These are phyloP conservation scores for Phytophthora pinifolia DNA, from an alignment of 352 stramenopile species.

Conservation along the genomic window DNA sequence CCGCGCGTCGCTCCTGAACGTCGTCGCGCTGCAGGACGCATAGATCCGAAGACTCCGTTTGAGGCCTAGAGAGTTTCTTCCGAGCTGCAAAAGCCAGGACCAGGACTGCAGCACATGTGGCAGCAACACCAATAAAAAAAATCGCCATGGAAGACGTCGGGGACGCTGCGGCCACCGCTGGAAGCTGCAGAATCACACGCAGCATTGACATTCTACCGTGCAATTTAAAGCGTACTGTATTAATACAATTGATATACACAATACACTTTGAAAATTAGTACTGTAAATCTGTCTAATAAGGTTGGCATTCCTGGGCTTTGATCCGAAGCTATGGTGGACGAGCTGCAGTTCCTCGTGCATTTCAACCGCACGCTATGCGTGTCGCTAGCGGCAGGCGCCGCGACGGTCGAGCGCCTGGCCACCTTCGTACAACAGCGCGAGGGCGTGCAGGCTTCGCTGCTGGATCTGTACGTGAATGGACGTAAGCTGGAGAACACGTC, in stretches of 20 bases:
- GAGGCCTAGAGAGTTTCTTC: constrained; percentile 3
- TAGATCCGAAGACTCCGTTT: not conserved
- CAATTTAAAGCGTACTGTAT: too few relatives aligned
- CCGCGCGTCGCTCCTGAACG: constrained; percentile 24
- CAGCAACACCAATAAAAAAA: not conserved
- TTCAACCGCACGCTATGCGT: constrained; percentile 77
- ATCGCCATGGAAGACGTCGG: not conserved
- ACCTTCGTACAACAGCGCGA: constrained; percentile 43
- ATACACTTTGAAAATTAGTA: too few relatives aligned
- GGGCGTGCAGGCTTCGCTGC: constrained; percentile 40
- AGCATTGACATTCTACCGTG: constrained; percentile 6
- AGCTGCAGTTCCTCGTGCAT: constrained; percentile 80
- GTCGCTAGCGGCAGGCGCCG: constrained; percentile 43
- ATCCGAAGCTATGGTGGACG: too few relatives aligned
- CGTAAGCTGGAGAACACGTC: constrained; percentile 28
- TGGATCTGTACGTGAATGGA: constrained; percentile 70
- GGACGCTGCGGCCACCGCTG: constrained; percentile 2
- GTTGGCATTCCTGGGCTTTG: too few relatives aligned
- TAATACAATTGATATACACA: too few relatives aligned
- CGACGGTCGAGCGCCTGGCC: constrained; percentile 44
- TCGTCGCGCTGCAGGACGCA: constrained; percentile 41
- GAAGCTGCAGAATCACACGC: constrained; percentile 6
- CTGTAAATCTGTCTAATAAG: too few relatives aligned
- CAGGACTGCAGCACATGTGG: constrained; percentile 11
- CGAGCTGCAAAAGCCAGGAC: constrained; percentile 7